Conservation (phyloP, 2,329 filamentous ascomycete genomes). For the Scleromitrula shiraiana region DNA sequence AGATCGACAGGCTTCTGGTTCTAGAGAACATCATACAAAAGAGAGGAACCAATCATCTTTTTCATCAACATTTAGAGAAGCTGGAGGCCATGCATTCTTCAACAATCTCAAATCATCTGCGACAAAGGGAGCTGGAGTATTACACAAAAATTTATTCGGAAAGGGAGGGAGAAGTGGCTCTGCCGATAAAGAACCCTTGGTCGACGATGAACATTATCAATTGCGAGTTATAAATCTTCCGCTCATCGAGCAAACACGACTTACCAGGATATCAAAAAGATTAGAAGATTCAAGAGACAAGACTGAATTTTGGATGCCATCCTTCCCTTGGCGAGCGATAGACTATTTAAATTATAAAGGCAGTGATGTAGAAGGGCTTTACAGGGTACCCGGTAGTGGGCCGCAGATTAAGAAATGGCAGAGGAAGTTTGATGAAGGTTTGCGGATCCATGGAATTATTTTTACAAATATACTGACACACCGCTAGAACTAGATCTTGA, state of each 20-base stretch:
- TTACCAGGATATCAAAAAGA: slow-evolving; percentile 83
- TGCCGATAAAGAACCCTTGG: slow-evolving; percentile 52
- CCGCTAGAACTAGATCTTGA: slow-evolving; percentile 73
- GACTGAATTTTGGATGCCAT: slow-evolving; percentile 98
- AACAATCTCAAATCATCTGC: slow-evolving; percentile 66
- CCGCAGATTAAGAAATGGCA: slow-evolving; percentile 92
- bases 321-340: slow-evolving; percentile 89
- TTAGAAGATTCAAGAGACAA: slow-evolving; percentile 85
- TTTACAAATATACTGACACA: slow-evolving; percentile 13
- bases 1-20: slow-evolving; percentile 47
- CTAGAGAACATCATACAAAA: slow-evolving; percentile 36
- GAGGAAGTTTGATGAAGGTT: slow-evolving; percentile 78
- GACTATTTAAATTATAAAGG: slow-evolving; percentile 95
- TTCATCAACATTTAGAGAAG: slow-evolving; percentile 49
- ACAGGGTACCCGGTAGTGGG: slow-evolving; percentile 84
- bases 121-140: slow-evolving; percentile 68
- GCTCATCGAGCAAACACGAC: slow-evolving; percentile 80
- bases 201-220: slow-evolving; percentile 78
- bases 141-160: slow-evolving; percentile 75
- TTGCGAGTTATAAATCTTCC: slow-evolving; percentile 80
- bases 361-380: slow-evolving; percentile 87
- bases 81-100: slow-evolving; percentile 55
- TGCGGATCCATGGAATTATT: slow-evolving; percentile 14
- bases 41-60: slow-evolving; percentile 29
- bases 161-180: slow-evolving; percentile 65